Conservation (phyloP, 768 basidiomycete species). For the Rossbeevera mucosa region DNA sequence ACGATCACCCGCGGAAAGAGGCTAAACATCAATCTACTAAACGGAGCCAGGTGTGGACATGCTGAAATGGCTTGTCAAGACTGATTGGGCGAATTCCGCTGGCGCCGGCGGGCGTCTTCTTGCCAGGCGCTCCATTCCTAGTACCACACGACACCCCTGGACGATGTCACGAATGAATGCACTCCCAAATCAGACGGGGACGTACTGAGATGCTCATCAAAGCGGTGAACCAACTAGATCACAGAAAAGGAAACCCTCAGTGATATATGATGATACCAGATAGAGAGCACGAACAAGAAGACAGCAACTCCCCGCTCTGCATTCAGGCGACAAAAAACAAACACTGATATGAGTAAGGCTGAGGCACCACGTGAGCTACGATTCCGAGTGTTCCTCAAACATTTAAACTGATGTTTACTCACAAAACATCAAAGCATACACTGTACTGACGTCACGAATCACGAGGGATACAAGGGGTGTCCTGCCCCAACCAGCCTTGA, state of each 20-base stretch:
- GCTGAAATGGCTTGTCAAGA: constrained; percentile 12
- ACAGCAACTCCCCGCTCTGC: constrained; percentile 1
- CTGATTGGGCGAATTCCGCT: neutral
- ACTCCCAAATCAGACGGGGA: neutral
- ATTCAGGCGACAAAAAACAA: neutral
- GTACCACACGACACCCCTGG: constrained; percentile 26
- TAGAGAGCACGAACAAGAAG: constrained; percentile 10
- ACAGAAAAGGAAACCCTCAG: neutral
- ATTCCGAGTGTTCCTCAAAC: neutral
- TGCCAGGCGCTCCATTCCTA: constrained; percentile 22
- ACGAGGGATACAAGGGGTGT: constrained; percentile 19
- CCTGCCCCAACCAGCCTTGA: constrained; percentile 15
- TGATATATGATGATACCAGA: neutral
- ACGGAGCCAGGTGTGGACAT: neutral
- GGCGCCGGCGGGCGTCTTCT: neutral
- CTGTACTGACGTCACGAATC: constrained; percentile 14
- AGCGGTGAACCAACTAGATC: constrained; percentile 13
- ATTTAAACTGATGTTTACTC: neutral
- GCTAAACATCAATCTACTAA: neutral
- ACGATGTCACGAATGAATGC: neutral
- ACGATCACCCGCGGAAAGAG: neutral
- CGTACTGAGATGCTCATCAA: constrained; percentile 14
- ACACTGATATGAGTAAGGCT: constrained; percentile 6
- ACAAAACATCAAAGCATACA: constrained; percentile 8
- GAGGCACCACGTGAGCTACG: neutral